Evolutionary conservation across 345 rosid species (phyloP).

Genomic region (Carallia pectinifolia): DNA sequence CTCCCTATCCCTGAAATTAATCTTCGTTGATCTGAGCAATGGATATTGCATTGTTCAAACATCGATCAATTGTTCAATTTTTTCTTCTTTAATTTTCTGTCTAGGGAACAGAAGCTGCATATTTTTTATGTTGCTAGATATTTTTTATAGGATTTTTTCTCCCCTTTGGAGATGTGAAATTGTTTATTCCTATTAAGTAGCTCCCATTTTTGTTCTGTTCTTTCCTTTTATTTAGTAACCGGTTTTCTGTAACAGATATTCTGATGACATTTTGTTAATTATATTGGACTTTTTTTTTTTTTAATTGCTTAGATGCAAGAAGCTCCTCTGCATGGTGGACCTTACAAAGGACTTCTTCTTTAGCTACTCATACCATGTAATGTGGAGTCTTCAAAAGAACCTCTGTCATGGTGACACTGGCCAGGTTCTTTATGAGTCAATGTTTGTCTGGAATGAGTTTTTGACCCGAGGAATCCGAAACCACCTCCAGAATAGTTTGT

Average conservation of each 20-base stretch:
- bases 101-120: no score
- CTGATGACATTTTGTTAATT: no score
- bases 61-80: background rate
- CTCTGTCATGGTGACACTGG: constrained; percentile 62
- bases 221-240: no score
- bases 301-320: constrained; percentile 80
- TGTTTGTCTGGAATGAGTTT: constrained; percentile 99
- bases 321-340: constrained; percentile 84
- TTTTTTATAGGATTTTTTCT: no score
- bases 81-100: background rate
- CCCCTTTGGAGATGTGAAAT: no score
- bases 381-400: constrained; percentile 92
- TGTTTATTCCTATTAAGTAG: background rate
- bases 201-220: no score
- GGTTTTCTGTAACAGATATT: no score
- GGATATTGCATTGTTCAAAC: no score
- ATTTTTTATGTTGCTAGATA: no score
- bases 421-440: constrained; percentile 70
- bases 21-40: no score
- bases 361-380: constrained; percentile 93
- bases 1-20: no score
- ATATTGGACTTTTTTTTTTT: constrained; percentile 2
- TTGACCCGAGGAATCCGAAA: constrained; percentile 85
- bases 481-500: constrained; percentile 79
- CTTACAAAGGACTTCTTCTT: constrained; percentile 98